Evolutionary conservation across 495 filamentous ascomycete genomes (phyloP), one percentile per base, ranked within the genome.

Genomic region (Aspergillus hancockii): DNA sequence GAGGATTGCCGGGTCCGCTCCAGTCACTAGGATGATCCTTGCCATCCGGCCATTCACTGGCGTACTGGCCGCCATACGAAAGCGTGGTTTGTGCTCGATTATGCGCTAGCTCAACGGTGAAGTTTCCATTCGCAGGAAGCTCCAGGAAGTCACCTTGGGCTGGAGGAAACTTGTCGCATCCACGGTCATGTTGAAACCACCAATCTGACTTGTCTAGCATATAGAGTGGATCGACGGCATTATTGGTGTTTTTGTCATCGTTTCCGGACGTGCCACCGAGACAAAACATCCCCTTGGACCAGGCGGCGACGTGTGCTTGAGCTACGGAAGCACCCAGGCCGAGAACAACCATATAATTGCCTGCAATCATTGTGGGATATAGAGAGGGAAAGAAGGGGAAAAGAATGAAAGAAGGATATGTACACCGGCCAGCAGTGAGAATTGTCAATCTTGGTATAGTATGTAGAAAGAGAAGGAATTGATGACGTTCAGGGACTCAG

Each of bases 71-170:
- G 38, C 68, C 73, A 50, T 71, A 81, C 3, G 80, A 81, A 12
- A 83, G 70, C 0, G 79, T 80, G 1, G 81, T 83, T 16, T 70
- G 67, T 0, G 66, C 77, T 8, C 74, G 76, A 70, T 84, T 84
- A 45, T 82, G 78, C 9, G 83, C 80, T 10, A 83, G 66, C 65
- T 85, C 81, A 30, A 82, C 75, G 2, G 74, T 82, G 60, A 84
- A 81, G 0, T 66, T 60, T 8, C 79, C 77, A 8, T 81, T 81
- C n/a, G 81, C 82, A 7, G 81, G 82, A 16, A 85, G 67, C 14
- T 71, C 70, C 31, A 85, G 71, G 28, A 75, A 78, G 12, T 76
- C 73, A 21, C 71, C 76, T 21, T 68, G 66, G 1, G 68, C 62
- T 0, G 79, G 80, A 41, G 75, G 74, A 36, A 67, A 68, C 4